phyloP scores from a whole-genome alignment of 179 eudicot species.

The Beta lomatogona region DNA sequence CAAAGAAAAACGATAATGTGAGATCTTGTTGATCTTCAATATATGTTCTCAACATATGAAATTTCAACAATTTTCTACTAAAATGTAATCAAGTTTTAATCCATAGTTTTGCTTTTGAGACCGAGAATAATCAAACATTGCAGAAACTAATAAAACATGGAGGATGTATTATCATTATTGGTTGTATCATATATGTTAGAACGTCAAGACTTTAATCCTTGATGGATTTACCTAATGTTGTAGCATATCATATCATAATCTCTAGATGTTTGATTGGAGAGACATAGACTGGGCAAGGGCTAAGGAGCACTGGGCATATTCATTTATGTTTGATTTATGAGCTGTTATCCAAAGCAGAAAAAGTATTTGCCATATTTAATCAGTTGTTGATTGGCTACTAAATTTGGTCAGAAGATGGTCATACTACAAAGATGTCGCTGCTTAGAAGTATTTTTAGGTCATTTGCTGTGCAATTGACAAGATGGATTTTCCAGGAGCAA shows the following conservation, averaged over 20 bases:
- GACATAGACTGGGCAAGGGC: neutral
- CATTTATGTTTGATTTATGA: neutral
- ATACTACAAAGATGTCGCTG: neutral
- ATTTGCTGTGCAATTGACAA: conserved; percentile 7
- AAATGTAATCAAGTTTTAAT: too few species aligned
- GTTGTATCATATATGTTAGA: neutral
- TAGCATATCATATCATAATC: neutral
- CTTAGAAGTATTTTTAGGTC: conserved; percentile 7
- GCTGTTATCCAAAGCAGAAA: neutral
- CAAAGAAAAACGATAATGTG: too few species aligned
- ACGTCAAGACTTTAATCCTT: neutral
- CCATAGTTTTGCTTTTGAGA: too few species aligned
- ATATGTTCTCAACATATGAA: too few species aligned
- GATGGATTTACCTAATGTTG: neutral
- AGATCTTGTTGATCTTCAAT: too few species aligned
- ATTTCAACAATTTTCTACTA: too few species aligned
- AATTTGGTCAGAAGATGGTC: neutral
- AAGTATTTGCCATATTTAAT: neutral
- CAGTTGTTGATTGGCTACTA: neutral
- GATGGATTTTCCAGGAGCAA: conserved; percentile 64
- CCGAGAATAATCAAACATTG: too few species aligned
- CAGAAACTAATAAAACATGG: too few species aligned
- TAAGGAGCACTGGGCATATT: neutral
- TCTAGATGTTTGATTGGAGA: neutral
- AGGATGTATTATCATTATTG: neutral